Base-by-base conservation (phyloP, 495 filamentous ascomycete genomes). In the Aspergillus panamensis region DNA sequence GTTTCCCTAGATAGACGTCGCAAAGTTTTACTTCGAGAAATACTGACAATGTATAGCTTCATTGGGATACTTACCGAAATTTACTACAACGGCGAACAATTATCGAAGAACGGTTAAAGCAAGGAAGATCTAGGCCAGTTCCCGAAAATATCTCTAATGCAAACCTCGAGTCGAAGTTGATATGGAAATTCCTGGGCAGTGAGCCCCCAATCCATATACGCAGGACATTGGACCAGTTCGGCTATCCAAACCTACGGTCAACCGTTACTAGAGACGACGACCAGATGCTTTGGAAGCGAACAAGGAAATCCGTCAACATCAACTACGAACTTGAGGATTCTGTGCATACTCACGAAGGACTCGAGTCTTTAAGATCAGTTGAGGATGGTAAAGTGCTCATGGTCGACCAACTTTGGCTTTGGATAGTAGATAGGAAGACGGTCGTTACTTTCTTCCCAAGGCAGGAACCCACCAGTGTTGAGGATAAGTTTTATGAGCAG, bases 361-460 rank as follows among this genome's bases (percentile, higher is more conserved):
- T 51, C 3, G 58, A 65, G 0, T 44, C 59, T 0, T 17, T 58
- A 3, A 55, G 57, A 8, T 51, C 75, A n/a, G 74, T 83, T 9
- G 72, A 78, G 49, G 77, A 86, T 31, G 81, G 80, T 0, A 85
- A 86, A 60, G 78, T 87, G 14, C 71, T 88, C 12, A 87, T 88
- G 84, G 84, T 89, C 8, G 85, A 88, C 58, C 84, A 87, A 57
- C 71, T 89, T 5, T 88, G 85, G 86, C 66, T 87, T 1, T 89
- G 84, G 83, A 80, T 85, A 13, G 78, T 87, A 6, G 78, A 87
- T 55, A 73, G 74, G 21, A 83, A 81, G 75, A 84, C 80, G 2
- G 61, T 86, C 32, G 70, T 80, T 8, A 85, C 84, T 0, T 86
- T 84, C 65, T 86, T 86, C 57, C 80, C 83, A 1, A 69, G 71